Conservation (phyloP, 345 rosid species). For the sweet orange (Citrus sinensis) region DNA sequence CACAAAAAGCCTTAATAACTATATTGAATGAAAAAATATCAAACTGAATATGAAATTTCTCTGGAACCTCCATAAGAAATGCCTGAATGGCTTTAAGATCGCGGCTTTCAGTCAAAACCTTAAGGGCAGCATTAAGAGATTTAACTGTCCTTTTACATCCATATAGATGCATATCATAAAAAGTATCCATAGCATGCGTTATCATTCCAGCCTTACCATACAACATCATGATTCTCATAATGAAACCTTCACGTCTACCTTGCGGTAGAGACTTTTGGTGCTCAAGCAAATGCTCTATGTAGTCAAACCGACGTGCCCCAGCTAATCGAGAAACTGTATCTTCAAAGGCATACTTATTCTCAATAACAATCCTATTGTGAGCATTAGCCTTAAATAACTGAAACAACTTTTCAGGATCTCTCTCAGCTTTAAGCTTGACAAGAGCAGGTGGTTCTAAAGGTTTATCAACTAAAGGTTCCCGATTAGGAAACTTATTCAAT, state of each 20-base stretch:
- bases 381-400: conserved; percentile 67
- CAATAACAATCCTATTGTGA: conserved; percentile 53
- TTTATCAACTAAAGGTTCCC: conserved; percentile 38
- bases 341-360: conserved; percentile 67
- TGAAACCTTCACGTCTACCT: conserved; percentile 81
- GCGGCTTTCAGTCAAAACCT: conserved; percentile 48
- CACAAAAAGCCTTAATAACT: conserved; percentile 53
- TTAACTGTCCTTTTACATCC: conserved; percentile 67
- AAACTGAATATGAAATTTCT: conserved; percentile 38
- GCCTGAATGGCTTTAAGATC: conserved; percentile 46
- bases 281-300: conserved; percentile 72
- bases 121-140: conserved; percentile 72
- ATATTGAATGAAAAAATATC: conserved; percentile 61
- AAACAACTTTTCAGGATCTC: conserved; percentile 76
- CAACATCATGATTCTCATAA: conserved; percentile 74
- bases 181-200: conserved; percentile 60
- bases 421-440: conserved; percentile 63
- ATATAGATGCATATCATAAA: conserved; percentile 52
- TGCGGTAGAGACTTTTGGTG: conserved; percentile 79
- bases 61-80: conserved; percentile 38
- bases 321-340: conserved; percentile 70
- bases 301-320: conserved; percentile 68
- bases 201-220: conserved; percentile 83
- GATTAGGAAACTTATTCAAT: conserved; percentile 15
- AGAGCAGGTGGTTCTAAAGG: conserved; percentile 62